These are phyloP conservation scores for Candida germanica DNA, from an alignment of 805 yeast species.

Conservation along the genomic window DNA sequence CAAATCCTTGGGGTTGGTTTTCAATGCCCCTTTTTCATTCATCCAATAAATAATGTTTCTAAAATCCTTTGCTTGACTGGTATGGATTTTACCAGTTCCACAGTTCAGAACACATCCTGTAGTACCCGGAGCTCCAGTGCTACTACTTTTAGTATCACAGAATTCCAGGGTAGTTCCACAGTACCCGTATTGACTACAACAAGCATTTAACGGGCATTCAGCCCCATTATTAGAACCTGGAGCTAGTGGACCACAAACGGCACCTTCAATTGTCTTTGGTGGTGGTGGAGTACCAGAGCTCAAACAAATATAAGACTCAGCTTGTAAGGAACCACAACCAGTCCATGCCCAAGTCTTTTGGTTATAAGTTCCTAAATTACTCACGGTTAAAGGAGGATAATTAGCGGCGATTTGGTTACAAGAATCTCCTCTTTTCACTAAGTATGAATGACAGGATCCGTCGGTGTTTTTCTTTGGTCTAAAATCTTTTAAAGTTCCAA, in stretches of 20 bases:
- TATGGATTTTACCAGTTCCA: conserved; percentile 16
- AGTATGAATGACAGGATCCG: conserved; percentile 16
- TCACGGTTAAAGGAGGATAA: conserved; percentile 10
- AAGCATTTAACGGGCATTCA: conserved; percentile 18
- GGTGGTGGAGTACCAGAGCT: conserved; percentile 16
- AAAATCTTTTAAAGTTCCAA: conserved; percentile 8
- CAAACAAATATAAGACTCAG: conserved; percentile 14
- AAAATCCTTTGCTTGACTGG: conserved; percentile 11
- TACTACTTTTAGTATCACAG: conserved; percentile 12
- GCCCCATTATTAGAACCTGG: conserved; percentile 15
- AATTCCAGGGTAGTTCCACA: conserved; percentile 16
- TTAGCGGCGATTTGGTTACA: conserved; percentile 10
- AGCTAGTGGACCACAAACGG: conserved; percentile 20
- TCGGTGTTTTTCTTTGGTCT: conserved; percentile 13
- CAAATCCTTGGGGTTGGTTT: conserved; percentile 11
- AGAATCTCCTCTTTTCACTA: conserved; percentile 14
- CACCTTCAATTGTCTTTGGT: conserved; percentile 13
- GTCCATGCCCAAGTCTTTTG: conserved; percentile 15
- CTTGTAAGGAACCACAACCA: conserved; percentile 12
- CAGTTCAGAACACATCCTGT: conserved; percentile 17
- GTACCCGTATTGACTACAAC: conserved; percentile 15
- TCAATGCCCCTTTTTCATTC: conserved; percentile 11
- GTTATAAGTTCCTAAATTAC: conserved; percentile 11
- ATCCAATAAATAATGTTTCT: conserved; percentile 17
- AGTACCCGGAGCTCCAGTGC: conserved; percentile 17